These are phyloP conservation scores for Pyrus betulifolia DNA, from an alignment of 306 rosid genomes.

Conservation along the genomic window DNA sequence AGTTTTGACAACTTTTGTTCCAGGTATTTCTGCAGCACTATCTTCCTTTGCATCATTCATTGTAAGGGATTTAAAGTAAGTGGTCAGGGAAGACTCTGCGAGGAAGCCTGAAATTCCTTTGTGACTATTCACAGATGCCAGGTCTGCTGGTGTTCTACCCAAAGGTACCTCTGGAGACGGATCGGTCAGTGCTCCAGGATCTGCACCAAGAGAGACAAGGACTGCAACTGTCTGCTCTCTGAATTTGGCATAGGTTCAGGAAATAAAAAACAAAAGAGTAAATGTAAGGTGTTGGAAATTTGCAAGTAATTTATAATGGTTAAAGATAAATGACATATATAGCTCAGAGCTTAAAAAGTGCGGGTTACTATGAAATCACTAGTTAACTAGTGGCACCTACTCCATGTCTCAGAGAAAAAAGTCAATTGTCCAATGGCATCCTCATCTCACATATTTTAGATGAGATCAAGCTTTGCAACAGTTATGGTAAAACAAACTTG, in stretches of 20 bases:
- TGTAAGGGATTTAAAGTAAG: slow-evolving; percentile 39
- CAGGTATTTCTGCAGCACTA: slow-evolving; percentile 33
- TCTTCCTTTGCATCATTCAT: slow-evolving; percentile 45
- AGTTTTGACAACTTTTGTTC: slow-evolving; percentile 43
- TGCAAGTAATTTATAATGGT: neutral
- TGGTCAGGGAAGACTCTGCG: slow-evolving; percentile 61
- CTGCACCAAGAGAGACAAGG: slow-evolving; percentile 60
- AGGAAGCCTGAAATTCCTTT: slow-evolving; percentile 86
- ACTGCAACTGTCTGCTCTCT: slow-evolving; percentile 72
- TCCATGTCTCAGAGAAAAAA: neutral
- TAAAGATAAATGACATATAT: neutral
- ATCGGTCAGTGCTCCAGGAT: slow-evolving; percentile 58
- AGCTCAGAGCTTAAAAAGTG: neutral
- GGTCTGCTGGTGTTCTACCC: slow-evolving; percentile 67
- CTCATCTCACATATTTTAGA: neutral
- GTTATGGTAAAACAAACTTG: neutral
- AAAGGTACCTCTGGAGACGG: slow-evolving; percentile 61
- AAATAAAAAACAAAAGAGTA: slow-evolving; percentile 4
- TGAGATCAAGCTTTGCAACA: neutral
- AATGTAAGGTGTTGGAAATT: slow-evolving; percentile 8
- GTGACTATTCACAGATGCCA: slow-evolving; percentile 69
- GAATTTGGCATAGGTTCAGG: slow-evolving; percentile 17
- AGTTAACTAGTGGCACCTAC: neutral
- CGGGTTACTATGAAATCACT: neutral
- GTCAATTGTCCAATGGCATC: neutral